A percentile compares a stretch with the other conserved stretches of the same genome.
Evolutionary conservation across 805 yeast species (phyloP).

Genomic region (Kregervanrija fluxuum): DNA sequence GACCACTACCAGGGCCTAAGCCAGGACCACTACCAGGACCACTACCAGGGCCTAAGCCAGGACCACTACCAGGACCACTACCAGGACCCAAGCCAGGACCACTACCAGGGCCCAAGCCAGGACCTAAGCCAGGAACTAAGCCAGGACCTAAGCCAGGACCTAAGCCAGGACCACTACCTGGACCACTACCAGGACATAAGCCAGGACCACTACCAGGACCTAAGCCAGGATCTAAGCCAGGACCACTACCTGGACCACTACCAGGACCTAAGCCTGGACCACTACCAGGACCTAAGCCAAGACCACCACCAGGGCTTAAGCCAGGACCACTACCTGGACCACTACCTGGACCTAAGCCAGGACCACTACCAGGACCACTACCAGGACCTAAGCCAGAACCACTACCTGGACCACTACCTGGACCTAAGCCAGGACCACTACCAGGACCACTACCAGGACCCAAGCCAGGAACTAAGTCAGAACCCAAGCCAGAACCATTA

Average conservation of each 20-base stretch:
- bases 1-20: conserved; percentile 5
- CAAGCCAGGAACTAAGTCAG: conserved; percentile 8
- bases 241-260: conserved; percentile 2
- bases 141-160: conserved; percentile 13
- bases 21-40: conserved; percentile 22
- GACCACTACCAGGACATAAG: not conserved
- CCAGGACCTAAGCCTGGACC: not conserved
- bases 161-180: conserved; percentile 5
- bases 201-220: conserved; percentile 7
- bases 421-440: conserved; percentile 4
- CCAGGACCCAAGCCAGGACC: conserved; percentile 1
- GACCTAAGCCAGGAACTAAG: too few species aligned
- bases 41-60: conserved; percentile 19
- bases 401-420: conserved; percentile 19
- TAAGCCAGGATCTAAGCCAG: conserved; percentile 3
- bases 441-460: conserved; percentile 8
- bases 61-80: conserved; percentile 4
- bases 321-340: conserved; percentile 4
- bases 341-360: conserved; percentile 1
- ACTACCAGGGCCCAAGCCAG: conserved; percentile 12
- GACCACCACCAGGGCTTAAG: not conserved
- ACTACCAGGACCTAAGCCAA: conserved; percentile 5
- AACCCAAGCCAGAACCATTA: conserved; percentile 5
- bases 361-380: conserved; percentile 3
- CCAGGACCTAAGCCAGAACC: conserved; percentile 14